Base-by-base conservation (phyloP, 2,329 filamentous ascomycete species). In the Gnomoniopsis sp. region DNA sequence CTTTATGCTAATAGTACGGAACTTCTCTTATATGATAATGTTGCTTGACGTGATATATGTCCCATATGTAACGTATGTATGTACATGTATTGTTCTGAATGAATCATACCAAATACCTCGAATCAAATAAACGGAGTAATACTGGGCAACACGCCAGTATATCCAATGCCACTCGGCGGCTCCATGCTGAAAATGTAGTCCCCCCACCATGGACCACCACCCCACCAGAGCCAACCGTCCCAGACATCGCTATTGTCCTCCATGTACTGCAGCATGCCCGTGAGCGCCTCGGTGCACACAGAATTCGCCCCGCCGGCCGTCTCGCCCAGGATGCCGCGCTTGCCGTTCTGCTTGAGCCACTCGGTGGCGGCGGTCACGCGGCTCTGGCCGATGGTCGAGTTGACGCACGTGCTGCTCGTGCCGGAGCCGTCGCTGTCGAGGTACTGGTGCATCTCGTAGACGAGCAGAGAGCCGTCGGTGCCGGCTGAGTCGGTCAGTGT, bases 401-500 rank as follows among this genome's bases (percentile, higher is more conserved):
- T 80, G 14, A 82, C 80, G 62, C 82, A 85, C 10, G 65, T 64
- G 14, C 70, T 64, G 4, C 69, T 69, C 3, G 81, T 83, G 23
- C 81, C 81, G 6, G 80, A 83, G 47, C 75, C 74, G 67, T 84
- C 81, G 1, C 68, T 64, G 70, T 84, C 82, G 19, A 84, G 79
- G 69, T 85, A 85, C 73, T 85, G 82, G 71, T 84, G 82, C 80
- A 85, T 84, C 72, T 84, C 77, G 67, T 81, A 84, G 64, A 83
- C 69, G 58, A 83, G 66, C 70, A 49, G 41, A 52, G 82, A 81
- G 69, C 78, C 69, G 55, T 74, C 64, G 1, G 80, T 77, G 6
- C 17, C 17, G 8, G 38, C 38, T 6, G 38, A 43, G 58, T 84
- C 81, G 1, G 72, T 77, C 38, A 84, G 70, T 10, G 70, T 69